Percentiles rank a stretch among this genome's conserved stretches.
These are phyloP conservation scores for Apiospora rasikravindrae DNA, from an alignment of 2,329 filamentous ascomycete genomes.

Conservation along the genomic window DNA sequence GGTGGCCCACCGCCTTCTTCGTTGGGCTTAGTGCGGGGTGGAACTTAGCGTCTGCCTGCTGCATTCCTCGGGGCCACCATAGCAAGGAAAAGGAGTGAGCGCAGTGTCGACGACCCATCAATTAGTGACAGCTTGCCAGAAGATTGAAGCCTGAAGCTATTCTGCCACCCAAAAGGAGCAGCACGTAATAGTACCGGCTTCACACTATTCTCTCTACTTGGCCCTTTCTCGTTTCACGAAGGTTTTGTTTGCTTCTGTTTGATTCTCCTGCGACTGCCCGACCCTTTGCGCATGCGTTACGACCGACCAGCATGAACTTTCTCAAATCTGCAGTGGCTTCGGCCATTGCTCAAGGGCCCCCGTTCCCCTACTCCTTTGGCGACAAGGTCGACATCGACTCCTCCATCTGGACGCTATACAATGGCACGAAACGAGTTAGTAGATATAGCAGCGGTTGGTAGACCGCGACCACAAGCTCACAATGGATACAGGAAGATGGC, in stretches of 20 bases:
- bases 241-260: not conserved
- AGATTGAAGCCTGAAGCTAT: not conserved
- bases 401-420: constrained; percentile 95
- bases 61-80: constrained; percentile 17
- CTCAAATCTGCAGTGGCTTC: constrained; percentile 97
- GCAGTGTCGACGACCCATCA: not conserved
- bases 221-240: not conserved
- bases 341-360: constrained; percentile 91
- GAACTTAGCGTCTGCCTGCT: not conserved
- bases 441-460: constrained; percentile 10
- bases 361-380: constrained; percentile 91
- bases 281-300: not conserved
- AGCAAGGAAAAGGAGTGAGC: not conserved
- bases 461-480: constrained; percentile 19
- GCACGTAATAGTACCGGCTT: not conserved
- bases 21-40: constrained; percentile 30
- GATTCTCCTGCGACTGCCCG: not conserved
- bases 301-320: constrained; percentile 79
- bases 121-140: constrained; percentile 16
- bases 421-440: constrained; percentile 85
- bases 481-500: constrained; percentile 76
- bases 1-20: constrained; percentile 20
- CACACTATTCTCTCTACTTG: not conserved
- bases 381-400: constrained; percentile 91
- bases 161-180: constrained; percentile 3